phyloP scores from a whole-genome alignment of 2,329 filamentous ascomycete genomes.

The Monosporascus sp. region DNA sequence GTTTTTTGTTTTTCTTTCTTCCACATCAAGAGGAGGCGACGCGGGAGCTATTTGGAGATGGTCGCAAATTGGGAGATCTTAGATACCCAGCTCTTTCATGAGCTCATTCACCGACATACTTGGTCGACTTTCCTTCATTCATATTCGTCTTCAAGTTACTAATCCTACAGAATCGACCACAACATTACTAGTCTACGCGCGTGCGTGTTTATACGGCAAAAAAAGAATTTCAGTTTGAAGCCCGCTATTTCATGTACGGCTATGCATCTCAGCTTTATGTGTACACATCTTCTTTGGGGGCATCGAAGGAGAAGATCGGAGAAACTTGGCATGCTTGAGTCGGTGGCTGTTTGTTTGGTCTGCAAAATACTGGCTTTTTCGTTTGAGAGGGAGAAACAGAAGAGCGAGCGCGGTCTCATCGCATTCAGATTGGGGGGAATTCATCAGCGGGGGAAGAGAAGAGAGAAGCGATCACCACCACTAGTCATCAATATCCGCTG shows the following conservation, averaged over 20 bases:
- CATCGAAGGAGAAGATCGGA: neutral
- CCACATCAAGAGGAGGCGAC: constrained; percentile 5
- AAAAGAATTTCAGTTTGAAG: neutral
- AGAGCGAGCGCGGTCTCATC: neutral
- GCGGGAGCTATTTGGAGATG: neutral
- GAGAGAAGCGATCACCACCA: neutral
- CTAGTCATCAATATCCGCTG: neutral
- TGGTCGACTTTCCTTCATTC: constrained; percentile 18
- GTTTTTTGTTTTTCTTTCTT: neutral
- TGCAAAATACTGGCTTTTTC: neutral
- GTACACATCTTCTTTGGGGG: neutral
- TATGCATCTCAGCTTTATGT: constrained; percentile 1
- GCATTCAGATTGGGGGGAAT: neutral
- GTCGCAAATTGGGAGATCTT: constrained; percentile 15
- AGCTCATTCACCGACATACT: constrained; percentile 27
- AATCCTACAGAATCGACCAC: neutral
- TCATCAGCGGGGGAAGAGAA: neutral
- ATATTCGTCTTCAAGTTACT: constrained; percentile 9
- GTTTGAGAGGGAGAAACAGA: neutral
- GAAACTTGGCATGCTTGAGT: neutral
- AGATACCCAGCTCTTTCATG: constrained; percentile 28
- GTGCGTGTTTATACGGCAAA: neutral
- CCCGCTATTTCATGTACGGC: neutral
- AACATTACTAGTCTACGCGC: constrained; percentile 7
- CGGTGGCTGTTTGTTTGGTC: neutral